Evolutionary conservation across 441 rosid species (phyloP).

Genomic region (Mallotus repandus): DNA sequence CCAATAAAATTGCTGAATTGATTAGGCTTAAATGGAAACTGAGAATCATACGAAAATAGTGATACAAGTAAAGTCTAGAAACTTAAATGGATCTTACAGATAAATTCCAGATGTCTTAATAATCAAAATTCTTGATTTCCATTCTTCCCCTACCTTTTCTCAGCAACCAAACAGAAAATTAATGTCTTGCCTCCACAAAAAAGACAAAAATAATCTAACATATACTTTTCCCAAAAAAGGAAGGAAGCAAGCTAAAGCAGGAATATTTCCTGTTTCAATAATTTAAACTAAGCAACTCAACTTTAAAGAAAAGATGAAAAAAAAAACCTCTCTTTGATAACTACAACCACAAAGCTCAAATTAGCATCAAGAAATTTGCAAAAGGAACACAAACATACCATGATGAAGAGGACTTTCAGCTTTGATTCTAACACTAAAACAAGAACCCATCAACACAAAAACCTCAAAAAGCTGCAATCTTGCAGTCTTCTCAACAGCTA

Average conservation of each 20-base stretch:
- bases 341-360: background rate
- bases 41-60: background rate
- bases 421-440: constrained; percentile 70
- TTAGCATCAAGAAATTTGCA: background rate
- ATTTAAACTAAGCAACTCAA: constrained; percentile 8
- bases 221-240: background rate
- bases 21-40: too few species aligned
- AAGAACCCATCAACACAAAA: constrained; percentile 65
- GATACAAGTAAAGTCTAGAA: background rate
- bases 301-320: background rate
- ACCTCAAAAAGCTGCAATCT: constrained; percentile 19
- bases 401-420: constrained; percentile 48
- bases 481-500: constrained; percentile 11
- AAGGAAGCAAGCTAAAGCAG: constrained; percentile 4
- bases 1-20: background rate
- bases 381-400: constrained; percentile 37
- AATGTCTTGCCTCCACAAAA: background rate
- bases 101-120: background rate
- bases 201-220: constrained; percentile 7
- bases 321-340: background rate
- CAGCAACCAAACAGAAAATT: constrained; percentile 19
- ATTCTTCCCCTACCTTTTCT: constrained; percentile 5
- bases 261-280: background rate
- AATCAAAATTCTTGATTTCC: constrained; percentile 11
- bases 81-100: constrained; percentile 9